Conservation (phyloP, 2,329 filamentous ascomycete species). For the Cercospora zeae-maydis region DNA sequence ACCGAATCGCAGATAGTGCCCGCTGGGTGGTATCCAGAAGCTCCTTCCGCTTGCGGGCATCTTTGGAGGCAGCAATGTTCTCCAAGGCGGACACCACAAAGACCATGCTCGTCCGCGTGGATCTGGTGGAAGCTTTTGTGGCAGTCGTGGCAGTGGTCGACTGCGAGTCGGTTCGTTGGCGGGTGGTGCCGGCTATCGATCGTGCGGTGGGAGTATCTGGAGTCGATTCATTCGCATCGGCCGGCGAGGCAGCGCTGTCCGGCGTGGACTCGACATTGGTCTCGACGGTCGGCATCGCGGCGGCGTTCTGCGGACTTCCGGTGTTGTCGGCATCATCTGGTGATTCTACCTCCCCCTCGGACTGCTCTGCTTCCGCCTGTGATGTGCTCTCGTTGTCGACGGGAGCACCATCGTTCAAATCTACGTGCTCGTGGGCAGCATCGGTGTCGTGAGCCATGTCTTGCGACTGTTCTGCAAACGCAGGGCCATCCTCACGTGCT, state of each 20-base stretch:
- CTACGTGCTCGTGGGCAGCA: constrained; percentile 2
- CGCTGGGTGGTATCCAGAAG: constrained; percentile 76
- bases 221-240: constrained; percentile 20
- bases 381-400: constrained; percentile 2
- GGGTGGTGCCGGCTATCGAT: constrained; percentile 22
- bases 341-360: constrained; percentile 1
- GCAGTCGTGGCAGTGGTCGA: constrained; percentile 53
- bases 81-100: constrained; percentile 94
- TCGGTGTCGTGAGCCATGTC: constrained; percentile 6
- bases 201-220: constrained; percentile 22
- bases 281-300: constrained; percentile 4
- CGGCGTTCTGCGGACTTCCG: background rate
- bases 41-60: constrained; percentile 81
- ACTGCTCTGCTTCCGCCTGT: constrained; percentile 15
- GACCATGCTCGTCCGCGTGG: constrained; percentile 85
- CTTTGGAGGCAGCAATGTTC: constrained; percentile 84
- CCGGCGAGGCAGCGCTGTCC: constrained; percentile 16
- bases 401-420: constrained; percentile 9
- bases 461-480: background rate
- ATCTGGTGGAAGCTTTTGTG: constrained; percentile 45
- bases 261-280: constrained; percentile 11
- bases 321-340: constrained; percentile 17
- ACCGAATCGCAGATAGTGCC: constrained; percentile 81
- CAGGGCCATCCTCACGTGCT: constrained; percentile 2
- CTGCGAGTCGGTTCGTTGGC: constrained; percentile 58